Evolutionary conservation across 108 stramenopile species (phyloP).

Genomic region (Cyclotella atomus): DNA sequence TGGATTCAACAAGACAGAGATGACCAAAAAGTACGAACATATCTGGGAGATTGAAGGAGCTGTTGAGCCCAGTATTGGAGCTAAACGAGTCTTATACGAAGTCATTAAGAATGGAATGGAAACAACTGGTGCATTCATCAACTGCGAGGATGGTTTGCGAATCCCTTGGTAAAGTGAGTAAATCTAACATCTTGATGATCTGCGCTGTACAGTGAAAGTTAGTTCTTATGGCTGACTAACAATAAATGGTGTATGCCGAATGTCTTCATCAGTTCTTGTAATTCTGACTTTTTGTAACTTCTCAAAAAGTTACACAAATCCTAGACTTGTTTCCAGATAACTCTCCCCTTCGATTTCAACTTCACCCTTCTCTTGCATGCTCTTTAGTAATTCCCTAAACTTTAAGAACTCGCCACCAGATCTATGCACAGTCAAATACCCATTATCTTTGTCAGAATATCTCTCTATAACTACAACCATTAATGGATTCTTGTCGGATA

Average conservation of each 20-base stretch:
- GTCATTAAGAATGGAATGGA: constrained; percentile 66
- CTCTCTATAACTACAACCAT: constrained; percentile 63
- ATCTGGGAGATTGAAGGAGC: constrained; percentile 92
- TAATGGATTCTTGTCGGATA: constrained; percentile 66
- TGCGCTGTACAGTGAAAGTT: too few species aligned
- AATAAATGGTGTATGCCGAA: background rate
- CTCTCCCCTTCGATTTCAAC: constrained; percentile 64
- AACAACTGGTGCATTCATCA: constrained; percentile 81
- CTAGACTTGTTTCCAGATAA: constrained; percentile 56
- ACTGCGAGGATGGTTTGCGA: constrained; percentile 83
- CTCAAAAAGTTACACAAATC: constrained; percentile 27
- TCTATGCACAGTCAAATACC: constrained; percentile 60
- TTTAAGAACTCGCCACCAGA: constrained; percentile 55
- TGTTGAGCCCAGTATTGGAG: constrained; percentile 75
- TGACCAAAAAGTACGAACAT: constrained; percentile 90
- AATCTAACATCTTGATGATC: background rate
- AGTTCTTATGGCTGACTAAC: too few species aligned
- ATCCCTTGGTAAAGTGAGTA: constrained; percentile 84
- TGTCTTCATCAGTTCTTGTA: too few species aligned
- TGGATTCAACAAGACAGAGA: constrained; percentile 92
- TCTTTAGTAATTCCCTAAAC: constrained; percentile 65
- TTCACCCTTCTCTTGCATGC: constrained; percentile 57
- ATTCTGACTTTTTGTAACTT: background rate
- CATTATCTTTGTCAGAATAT: constrained; percentile 69
- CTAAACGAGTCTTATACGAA: constrained; percentile 87